Evolutionary conservation across 2,329 filamentous ascomycete species (phyloP).

Genomic region (Aspergillaceae sp.): DNA sequence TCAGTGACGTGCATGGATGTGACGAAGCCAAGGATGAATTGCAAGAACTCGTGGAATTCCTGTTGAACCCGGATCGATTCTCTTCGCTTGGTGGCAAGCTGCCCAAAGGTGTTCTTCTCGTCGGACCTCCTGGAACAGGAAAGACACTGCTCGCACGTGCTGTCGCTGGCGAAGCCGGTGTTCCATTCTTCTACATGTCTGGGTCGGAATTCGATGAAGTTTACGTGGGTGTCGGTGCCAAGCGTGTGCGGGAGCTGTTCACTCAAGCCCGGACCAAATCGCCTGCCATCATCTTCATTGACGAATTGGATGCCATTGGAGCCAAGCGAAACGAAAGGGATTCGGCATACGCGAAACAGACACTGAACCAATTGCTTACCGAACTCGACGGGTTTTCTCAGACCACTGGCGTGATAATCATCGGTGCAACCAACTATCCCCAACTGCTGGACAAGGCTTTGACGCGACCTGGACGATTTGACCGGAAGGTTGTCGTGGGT

Average conservation of each 20-base stretch:
- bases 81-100: slow-evolving; percentile 90
- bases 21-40: slow-evolving; percentile 98
- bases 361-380: slow-evolving; percentile 90
- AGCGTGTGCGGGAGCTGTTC: slow-evolving; percentile 93
- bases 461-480: slow-evolving; percentile 88
- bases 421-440: slow-evolving; percentile 93
- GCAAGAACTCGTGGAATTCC: slow-evolving; percentile 91
- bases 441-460: slow-evolving; percentile 90
- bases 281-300: slow-evolving; percentile 90
- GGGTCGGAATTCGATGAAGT: slow-evolving; percentile 98
- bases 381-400: slow-evolving; percentile 97
- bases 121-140: slow-evolving; percentile 92
- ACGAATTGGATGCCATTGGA: slow-evolving; percentile 89
- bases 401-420: slow-evolving; percentile 86
- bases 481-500: slow-evolving; percentile 80
- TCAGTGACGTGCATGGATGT: slow-evolving; percentile 90
- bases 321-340: slow-evolving; percentile 88
- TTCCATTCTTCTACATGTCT: slow-evolving; percentile 99
- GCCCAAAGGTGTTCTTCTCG: slow-evolving; percentile 89
- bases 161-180: slow-evolving; percentile 91
- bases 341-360: slow-evolving; percentile 93
- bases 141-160: slow-evolving; percentile 93
- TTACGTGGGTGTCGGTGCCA: slow-evolving; percentile 92
- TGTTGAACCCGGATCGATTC: slow-evolving; percentile 89
- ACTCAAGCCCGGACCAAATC: slow-evolving; percentile 72